These are phyloP conservation scores for Escovopsis sp. DNA, from an alignment of 2,329 filamentous ascomycete genomes.

Conservation along the genomic window DNA sequence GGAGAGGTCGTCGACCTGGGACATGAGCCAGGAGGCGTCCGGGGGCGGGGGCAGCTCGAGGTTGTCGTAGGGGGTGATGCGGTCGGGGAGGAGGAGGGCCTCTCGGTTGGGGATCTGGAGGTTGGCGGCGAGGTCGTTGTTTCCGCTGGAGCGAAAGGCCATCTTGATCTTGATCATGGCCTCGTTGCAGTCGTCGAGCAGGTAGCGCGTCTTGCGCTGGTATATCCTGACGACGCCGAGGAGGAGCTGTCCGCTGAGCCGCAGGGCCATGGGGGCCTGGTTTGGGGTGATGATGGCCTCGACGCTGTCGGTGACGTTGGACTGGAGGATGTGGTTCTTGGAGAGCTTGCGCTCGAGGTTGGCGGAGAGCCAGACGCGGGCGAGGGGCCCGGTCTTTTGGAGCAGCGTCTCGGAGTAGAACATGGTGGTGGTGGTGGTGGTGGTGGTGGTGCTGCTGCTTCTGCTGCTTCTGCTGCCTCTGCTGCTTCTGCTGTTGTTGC, in stretches of 20 bases:
- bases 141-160: constrained; percentile 88
- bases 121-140: constrained; percentile 84
- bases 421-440: constrained; percentile 44
- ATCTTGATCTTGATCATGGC: constrained; percentile 97
- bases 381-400: constrained; percentile 91
- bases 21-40: constrained; percentile 71
- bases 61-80: constrained; percentile 81
- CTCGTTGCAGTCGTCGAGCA: constrained; percentile 95
- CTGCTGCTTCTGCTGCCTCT: too few species aligned
- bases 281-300: constrained; percentile 86
- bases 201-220: constrained; percentile 88
- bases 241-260: constrained; percentile 83
- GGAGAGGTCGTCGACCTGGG: constrained; percentile 51
- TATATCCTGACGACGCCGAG: constrained; percentile 96
- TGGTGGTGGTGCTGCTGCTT: too few species aligned
- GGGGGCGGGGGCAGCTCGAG: constrained; percentile 65
- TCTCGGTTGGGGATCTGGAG: constrained; percentile 70
- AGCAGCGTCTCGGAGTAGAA: constrained; percentile 95
- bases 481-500: too few species aligned
- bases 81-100: constrained; percentile 77
- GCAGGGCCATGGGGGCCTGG: constrained; percentile 87
- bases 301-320: constrained; percentile 88
- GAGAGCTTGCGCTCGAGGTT: constrained; percentile 97
- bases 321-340: constrained; percentile 89
- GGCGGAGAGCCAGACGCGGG: constrained; percentile 94